A percentile compares a stretch with the other conserved stretches of the same genome.
Conservation (phyloP, 1,139 yeast species). For the Saccharomyces hybrid region DNA sequence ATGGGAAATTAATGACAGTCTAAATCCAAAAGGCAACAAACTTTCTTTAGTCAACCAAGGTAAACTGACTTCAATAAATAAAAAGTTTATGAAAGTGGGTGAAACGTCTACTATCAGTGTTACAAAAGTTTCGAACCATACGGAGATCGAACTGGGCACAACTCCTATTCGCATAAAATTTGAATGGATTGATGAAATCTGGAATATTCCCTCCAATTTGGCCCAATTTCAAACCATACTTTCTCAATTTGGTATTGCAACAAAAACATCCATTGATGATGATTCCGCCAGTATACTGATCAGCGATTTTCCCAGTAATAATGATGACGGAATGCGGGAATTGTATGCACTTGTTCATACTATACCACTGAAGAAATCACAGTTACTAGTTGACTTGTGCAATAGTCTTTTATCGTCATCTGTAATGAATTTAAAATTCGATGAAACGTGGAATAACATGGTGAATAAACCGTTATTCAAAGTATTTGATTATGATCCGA, state of each 20-base stretch:
- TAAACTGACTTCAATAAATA: conserved; percentile 21
- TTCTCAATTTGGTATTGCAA: conserved; percentile 3
- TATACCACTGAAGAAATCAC: not conserved
- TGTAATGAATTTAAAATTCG: not conserved
- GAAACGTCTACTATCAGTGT: conserved; percentile 12
- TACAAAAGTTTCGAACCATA: not conserved
- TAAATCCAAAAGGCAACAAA: not conserved
- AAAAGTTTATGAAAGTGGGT: conserved; percentile 13
- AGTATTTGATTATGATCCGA: not conserved
- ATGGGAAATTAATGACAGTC: conserved; percentile 9
- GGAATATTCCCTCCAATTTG: conserved; percentile 10
- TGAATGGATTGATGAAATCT: conserved; percentile 9
- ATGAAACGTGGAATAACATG: not conserved
- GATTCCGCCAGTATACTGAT: not conserved
- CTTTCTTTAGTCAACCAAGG: conserved; percentile 19
- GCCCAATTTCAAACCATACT: conserved; percentile 1
- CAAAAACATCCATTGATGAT: not conserved
- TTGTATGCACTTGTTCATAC: not conserved
- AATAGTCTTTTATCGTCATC: not conserved
- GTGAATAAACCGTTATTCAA: not conserved
- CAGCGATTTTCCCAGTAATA: not conserved
- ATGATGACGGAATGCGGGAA: not conserved
- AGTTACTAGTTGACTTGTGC: not conserved
- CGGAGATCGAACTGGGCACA: conserved; percentile 20
- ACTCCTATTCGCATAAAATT: conserved; percentile 18